Base-by-base conservation (phyloP, 345 rosid genomes). In the Salix suchowensis region DNA sequence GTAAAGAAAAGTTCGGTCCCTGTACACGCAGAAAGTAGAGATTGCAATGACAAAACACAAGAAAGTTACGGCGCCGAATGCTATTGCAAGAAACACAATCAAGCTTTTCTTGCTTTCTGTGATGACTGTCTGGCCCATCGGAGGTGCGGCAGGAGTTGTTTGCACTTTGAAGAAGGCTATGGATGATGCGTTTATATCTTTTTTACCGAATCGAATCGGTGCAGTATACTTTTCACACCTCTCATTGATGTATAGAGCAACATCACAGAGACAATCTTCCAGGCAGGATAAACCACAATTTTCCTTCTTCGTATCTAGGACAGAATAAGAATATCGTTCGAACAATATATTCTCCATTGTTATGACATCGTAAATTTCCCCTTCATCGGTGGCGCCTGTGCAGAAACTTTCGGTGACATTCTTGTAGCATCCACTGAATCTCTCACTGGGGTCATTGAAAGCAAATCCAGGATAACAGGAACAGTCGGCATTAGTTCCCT, bases 21-120 rank as follows among this genome's bases (percentile, higher is more conserved):
- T 58, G 61, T 79, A 83, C 24, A 76, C 26, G 6, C 65, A 64
- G 77, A 76, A 39, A 13, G 79, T 69, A 62, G 68, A 76, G 5
- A 75, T 24, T n/a, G 79, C 79, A 32, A 79, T 39, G 16, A 68
- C 24, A 18, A 66, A 66, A 55, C 74, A 84, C 1, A 76, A 23
- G 68, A 73, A 21, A 0, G 82, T 61, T 10, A 78, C 3, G 15
- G 62, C 13, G 14, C 74, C 73, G 68, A 73, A 66, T 55, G 71
- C 73, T 46, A 40, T 32, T 0, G 79, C 78, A 19, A 79, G 75
- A 37, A 69, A 40, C 28, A 36, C 12, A 50, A 71, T 4, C 24
- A 71, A 61, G 13, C 30, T 76, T 6, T 58, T 26, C 42, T 68
- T 76, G 39, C 21, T 46, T 12, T 76, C 18, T n/a, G 13, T 54